Evolutionary conservation across 352 stramenopile genomes (phyloP).

Genomic region (Globisporangium sylvaticum): DNA sequence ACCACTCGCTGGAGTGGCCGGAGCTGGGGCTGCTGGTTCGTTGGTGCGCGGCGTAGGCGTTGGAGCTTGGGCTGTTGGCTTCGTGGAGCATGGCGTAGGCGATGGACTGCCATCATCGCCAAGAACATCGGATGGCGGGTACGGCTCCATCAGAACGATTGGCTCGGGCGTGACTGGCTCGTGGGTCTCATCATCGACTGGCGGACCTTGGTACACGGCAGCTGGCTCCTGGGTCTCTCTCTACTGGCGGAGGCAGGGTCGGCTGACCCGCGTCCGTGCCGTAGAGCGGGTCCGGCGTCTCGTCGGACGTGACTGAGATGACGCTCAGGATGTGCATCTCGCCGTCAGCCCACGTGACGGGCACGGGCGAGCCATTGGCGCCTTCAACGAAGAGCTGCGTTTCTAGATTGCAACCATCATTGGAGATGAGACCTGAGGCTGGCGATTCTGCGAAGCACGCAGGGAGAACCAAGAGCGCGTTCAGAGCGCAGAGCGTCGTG

Average conservation of each 20-base stretch:
- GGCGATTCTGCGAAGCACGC: background rate
- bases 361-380: background rate
- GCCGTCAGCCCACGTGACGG: background rate
- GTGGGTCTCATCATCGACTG: background rate
- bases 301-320: constrained; percentile 2
- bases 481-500: background rate
- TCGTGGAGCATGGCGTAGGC: background rate
- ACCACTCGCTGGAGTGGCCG: background rate
- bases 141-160: background rate
- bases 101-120: background rate
- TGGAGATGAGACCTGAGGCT: too few species aligned
- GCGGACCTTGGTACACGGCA: background rate
- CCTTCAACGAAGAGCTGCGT: background rate
- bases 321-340: background rate
- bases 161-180: background rate
- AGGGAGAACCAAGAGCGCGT: background rate
- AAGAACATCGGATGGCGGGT: background rate
- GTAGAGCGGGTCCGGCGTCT: background rate
- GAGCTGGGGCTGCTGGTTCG: background rate
- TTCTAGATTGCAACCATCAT: background rate
- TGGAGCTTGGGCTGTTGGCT: background rate
- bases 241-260: background rate
- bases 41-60: background rate
- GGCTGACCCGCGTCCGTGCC: background rate
- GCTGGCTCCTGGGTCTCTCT: background rate